These are phyloP conservation scores for Ascochyta viciae-villosae DNA, from an alignment of 2,329 filamentous ascomycete species.

Conservation along the genomic window DNA sequence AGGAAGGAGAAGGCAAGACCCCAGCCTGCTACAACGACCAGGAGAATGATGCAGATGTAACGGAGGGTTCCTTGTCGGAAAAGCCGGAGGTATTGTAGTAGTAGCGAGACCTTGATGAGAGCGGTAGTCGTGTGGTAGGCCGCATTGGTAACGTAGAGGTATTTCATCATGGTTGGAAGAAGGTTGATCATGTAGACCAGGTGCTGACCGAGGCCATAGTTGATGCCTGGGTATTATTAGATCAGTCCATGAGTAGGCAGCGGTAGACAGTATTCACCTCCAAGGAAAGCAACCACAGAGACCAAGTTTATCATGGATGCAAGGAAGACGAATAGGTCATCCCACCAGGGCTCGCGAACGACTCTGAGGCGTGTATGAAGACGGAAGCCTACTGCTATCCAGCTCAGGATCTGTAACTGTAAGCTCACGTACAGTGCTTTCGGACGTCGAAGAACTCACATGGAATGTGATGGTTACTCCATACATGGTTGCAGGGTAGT, in stretches of 20 bases:
- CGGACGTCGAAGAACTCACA: slow-evolving; percentile 17
- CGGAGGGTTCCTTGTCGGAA: slow-evolving; percentile 34
- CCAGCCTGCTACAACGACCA: slow-evolving; percentile 33
- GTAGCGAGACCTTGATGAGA: slow-evolving; percentile 44
- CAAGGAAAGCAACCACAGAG: slow-evolving; percentile 28
- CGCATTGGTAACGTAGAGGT: slow-evolving; percentile 35
- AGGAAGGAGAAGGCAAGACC: slow-evolving; percentile 38
- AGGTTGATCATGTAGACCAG: slow-evolving; percentile 24
- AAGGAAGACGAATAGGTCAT: slow-evolving; percentile 44
- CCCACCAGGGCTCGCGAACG: slow-evolving; percentile 41
- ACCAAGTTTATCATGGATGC: slow-evolving; percentile 34
- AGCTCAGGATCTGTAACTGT: slow-evolving; percentile 32
- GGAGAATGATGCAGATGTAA: slow-evolving; percentile 21
- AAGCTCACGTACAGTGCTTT: neutral
- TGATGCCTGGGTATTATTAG: slow-evolving; percentile 29
- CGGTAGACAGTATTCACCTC: slow-evolving; percentile 19
- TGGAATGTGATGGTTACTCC: slow-evolving; percentile 39
- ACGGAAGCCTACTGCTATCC: slow-evolving; percentile 35
- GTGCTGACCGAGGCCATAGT: slow-evolving; percentile 42
- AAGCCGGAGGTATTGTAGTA: slow-evolving; percentile 45
- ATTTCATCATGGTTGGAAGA: slow-evolving; percentile 27
- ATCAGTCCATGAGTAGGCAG: neutral
- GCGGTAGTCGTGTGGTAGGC: slow-evolving; percentile 39
- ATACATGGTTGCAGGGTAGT: slow-evolving; percentile 31
- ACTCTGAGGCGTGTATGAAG: slow-evolving; percentile 37